phyloP scores from a whole-genome alignment of 106 monocot species.

The Dendrobium huoshanense region DNA sequence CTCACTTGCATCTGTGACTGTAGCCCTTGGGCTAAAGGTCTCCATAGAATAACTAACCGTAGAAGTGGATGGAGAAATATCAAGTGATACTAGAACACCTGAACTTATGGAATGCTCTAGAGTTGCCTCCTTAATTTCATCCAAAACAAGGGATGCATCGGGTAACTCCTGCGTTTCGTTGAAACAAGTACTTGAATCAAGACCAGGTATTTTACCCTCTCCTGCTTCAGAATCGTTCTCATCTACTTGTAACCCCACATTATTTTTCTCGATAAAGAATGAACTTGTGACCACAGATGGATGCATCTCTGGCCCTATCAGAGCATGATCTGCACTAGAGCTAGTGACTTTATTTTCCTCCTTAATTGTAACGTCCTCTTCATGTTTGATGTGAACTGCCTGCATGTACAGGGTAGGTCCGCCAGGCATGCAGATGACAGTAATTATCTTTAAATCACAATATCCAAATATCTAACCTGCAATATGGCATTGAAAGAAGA shows the following conservation, averaged over 20 bases:
- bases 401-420: slow-evolving; percentile 6
- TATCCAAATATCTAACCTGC: neutral
- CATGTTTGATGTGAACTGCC: slow-evolving; percentile 16
- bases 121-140: slow-evolving; percentile 37
- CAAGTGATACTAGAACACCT: slow-evolving; percentile 13
- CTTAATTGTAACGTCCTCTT: slow-evolving; percentile 6
- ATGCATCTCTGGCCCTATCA: slow-evolving; percentile 10
- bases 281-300: slow-evolving; percentile 12
- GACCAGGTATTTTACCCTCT: slow-evolving; percentile 49
- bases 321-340: slow-evolving; percentile 13
- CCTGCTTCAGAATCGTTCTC: slow-evolving; percentile 14
- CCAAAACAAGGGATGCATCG: slow-evolving; percentile 38
- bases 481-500: neutral
- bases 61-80: slow-evolving; percentile 40
- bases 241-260: slow-evolving; percentile 15
- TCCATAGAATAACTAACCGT: slow-evolving; percentile 37
- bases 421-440: neutral
- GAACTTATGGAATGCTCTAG: slow-evolving; percentile 36
- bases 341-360: slow-evolving; percentile 18
- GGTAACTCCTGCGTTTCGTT: slow-evolving; percentile 37
- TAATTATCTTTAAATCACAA: neutral
- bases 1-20: slow-evolving; percentile 32
- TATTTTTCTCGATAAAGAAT: slow-evolving; percentile 15
- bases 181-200: slow-evolving; percentile 31
- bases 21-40: slow-evolving; percentile 27